Evolutionary conservation across 192 early-diverging fungal genomes (phyloP).

Genomic region (Backusella tuberculispora): DNA sequence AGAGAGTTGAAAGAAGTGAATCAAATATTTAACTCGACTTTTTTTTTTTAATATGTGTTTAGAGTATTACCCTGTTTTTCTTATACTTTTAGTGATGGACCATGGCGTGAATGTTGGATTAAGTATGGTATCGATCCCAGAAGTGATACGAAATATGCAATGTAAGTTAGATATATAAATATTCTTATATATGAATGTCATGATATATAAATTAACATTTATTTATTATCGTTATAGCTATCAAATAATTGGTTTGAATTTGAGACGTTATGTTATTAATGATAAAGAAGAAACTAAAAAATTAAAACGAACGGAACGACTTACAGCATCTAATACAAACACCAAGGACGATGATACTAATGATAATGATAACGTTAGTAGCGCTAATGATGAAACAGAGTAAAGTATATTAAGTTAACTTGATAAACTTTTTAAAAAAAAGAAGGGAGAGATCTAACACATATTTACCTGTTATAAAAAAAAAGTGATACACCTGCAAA

Average conservation of each 20-base stretch:
- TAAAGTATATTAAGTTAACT: too few species aligned
- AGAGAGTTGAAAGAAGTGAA: too few species aligned
- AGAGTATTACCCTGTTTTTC: not conserved
- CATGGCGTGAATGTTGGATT: conserved; percentile 56
- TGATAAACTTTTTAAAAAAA: too few species aligned
- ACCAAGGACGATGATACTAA: too few species aligned
- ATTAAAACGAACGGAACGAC: not conserved
- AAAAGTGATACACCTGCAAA: not conserved
- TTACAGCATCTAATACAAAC: not conserved
- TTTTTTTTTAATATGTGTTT: not conserved
- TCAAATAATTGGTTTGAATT: not conserved
- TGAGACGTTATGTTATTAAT: not conserved
- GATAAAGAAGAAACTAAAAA: not conserved
- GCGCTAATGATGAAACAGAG: too few species aligned
- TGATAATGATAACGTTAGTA: too few species aligned
- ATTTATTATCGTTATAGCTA: not conserved
- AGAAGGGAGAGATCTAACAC: not conserved
- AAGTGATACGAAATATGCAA: conserved; percentile 25
- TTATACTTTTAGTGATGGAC: conserved; percentile 47
- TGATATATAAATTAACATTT: too few species aligned
- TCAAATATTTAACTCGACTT: too few species aligned
- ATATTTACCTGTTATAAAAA: not conserved
- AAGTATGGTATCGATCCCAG: conserved; percentile 50
- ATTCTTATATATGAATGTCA: too few species aligned
- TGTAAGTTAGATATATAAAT: conserved; percentile 17